Base-by-base conservation (phyloP, 306 rosid genomes). In the Glycine latifolia region DNA sequence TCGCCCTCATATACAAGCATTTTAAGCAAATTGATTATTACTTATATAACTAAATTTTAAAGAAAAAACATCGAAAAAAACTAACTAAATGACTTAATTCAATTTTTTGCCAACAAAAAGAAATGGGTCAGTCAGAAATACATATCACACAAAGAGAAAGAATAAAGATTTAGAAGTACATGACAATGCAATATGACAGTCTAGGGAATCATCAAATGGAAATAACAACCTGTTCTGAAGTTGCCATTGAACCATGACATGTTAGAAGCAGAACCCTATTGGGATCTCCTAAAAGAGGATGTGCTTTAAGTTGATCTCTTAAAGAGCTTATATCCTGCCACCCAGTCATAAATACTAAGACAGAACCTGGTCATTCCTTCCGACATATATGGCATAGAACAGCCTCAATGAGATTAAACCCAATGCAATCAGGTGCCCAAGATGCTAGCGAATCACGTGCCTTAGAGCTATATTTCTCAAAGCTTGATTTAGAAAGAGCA, bases 191-290 rank as follows among this genome's bases (percentile, higher is more conserved):
- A 66, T 37, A 26, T 44, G 26, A 15, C 41, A 43, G 8, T 6
- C 37, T 15, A 63, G 53, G 78, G 49, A 48, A 54, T 20, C 54
- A 43, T 61, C 73, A 37, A 37, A 80, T 72, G 69, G 63, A 81
- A 82, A 80, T 39, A 75, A 85, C 81, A 75, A 91, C 98, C 97
- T 94, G 98, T 87, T 95, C 98, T 55, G 94, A 84, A 16, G 97
- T 91, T 77, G 97, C 97, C 98, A 95, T 95, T 72, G 98, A 95
- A 84, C 97, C 98, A 79, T 95, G 98, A 84, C 98, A 95, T 6
- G 97, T 90, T 84, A 90, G 85, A 85, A 95, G 97, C 84, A 92
- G 85, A 85, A 95, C 83, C 89, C 98, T 89, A 80, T 95, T 95
- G 41, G 98, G 98, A 88, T 95, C 98, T 73, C 98, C 98, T 76